These are phyloP conservation scores for Dipodascopsis uninucleata DNA, from an alignment of 805 yeast genomes.

Conservation along the genomic window DNA sequence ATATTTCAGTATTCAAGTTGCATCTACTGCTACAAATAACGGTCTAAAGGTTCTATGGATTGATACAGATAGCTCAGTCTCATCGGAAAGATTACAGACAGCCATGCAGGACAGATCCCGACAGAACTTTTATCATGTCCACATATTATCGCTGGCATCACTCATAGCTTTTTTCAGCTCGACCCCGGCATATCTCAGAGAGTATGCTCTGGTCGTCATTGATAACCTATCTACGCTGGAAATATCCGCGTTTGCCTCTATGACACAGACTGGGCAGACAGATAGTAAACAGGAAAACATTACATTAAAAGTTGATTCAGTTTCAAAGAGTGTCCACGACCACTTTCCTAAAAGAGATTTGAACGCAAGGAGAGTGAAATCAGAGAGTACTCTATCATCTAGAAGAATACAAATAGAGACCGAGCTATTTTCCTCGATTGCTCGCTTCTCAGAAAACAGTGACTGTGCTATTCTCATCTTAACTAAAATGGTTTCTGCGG, in stretches of 20 bases:
- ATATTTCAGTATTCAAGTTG: slow-evolving; percentile 14
- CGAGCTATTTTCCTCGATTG: slow-evolving; percentile 2
- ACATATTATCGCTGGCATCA: slow-evolving; percentile 10
- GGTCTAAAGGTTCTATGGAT: slow-evolving; percentile 20
- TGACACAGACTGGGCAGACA: not conserved
- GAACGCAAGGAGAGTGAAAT: no score
- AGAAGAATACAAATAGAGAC: not conserved
- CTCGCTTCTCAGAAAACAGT: slow-evolving; percentile 10
- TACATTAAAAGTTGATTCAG: no score
- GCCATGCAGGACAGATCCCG: slow-evolving; percentile 3
- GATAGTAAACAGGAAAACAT: not conserved
- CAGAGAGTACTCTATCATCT: not conserved
- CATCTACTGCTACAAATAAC: slow-evolving; percentile 6
- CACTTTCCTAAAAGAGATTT: no score
- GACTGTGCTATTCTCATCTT: slow-evolving; percentile 13
- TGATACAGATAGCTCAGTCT: slow-evolving; percentile 13
- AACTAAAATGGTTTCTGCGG: slow-evolving; percentile 16
- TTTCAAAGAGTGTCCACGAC: no score
- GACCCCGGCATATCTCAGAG: slow-evolving; percentile 10
- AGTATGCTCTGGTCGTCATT: slow-evolving; percentile 10
- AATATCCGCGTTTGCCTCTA: slow-evolving; percentile 8
- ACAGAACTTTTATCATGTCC: slow-evolving; percentile 8
- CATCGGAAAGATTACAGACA: slow-evolving; percentile 4
- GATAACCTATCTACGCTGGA: slow-evolving; percentile 19
- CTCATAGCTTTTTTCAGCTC: slow-evolving; percentile 12